Conservation (phyloP, 2,329 filamentous ascomycete species). For the Curvularia lunata region DNA sequence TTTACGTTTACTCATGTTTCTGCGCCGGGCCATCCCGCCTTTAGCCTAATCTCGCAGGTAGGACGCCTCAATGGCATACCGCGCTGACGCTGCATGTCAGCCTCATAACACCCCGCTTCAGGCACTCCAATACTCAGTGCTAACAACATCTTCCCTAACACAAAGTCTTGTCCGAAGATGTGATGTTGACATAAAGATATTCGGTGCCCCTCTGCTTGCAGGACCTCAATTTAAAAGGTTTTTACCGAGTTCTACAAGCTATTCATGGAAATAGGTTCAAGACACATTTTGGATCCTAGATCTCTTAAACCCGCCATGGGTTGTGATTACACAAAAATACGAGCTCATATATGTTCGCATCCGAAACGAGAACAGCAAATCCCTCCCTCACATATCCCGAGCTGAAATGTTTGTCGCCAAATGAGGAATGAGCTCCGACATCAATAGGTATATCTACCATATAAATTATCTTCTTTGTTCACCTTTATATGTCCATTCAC, state of each 20-base stretch:
- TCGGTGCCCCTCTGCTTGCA: not conserved
- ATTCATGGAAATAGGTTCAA: not conserved
- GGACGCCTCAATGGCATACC: not conserved
- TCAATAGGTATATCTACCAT: not conserved
- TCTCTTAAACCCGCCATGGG: not conserved
- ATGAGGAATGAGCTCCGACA: not conserved
- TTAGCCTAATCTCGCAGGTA: not conserved
- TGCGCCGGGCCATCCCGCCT: conserved; percentile 1
- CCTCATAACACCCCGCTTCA: not conserved
- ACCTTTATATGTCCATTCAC: not conserved
- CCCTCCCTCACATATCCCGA: not conserved
- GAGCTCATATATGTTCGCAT: conserved; percentile 1
- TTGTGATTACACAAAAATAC: conserved; percentile 2
- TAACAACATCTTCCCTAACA: too few relatives aligned
- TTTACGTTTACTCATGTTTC: not conserved
- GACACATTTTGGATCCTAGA: not conserved
- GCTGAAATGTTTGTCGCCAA: not conserved
- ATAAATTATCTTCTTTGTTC: not conserved
- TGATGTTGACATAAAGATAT: too few relatives aligned
- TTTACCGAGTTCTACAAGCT: not conserved
- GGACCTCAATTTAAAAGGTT: not conserved
- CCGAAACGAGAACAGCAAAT: not conserved
- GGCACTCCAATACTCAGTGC: not conserved
- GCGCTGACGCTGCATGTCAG: conserved; percentile 2
- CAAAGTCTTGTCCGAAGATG: not conserved